Percentiles rank a stretch among this genome's conserved stretches.
Conservation (phyloP, 345 rosid genomes). For the Gossypium thurberi region DNA sequence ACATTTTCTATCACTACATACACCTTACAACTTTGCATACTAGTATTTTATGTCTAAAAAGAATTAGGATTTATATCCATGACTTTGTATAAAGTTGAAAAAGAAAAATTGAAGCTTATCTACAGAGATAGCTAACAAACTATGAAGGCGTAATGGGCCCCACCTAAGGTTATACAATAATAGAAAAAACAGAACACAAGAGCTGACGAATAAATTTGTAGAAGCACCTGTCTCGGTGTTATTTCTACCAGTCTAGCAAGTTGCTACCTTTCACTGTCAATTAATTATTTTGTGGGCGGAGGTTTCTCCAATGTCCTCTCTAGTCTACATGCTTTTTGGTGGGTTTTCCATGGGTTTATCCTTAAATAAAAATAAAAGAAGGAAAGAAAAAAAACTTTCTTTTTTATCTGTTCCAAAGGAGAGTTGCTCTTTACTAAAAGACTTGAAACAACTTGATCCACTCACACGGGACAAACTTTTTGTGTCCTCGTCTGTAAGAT, state of each 20-base stretch:
- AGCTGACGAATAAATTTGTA: neutral
- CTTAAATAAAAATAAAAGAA: neutral
- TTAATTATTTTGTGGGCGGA: neutral
- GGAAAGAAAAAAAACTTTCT: neutral
- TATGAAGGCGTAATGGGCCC: neutral
- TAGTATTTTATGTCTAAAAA: too few relatives aligned
- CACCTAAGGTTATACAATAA: neutral
- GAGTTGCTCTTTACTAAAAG: neutral
- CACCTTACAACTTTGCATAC: neutral
- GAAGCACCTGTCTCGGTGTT: neutral
- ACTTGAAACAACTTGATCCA: neutral
- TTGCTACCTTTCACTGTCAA: constrained; percentile 8
- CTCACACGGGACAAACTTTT: neutral
- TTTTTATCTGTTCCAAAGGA: neutral
- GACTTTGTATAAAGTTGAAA: neutral
- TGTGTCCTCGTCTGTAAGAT: neutral
- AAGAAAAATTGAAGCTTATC: neutral
- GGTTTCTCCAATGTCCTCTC: neutral
- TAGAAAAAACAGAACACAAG: neutral
- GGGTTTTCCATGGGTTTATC: neutral
- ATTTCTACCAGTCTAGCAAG: neutral
- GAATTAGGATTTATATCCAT: too few relatives aligned
- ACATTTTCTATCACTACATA: neutral
- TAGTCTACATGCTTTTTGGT: neutral
- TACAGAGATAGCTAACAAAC: neutral